Evolutionary conservation across 805 yeast genomes (phyloP).

Genomic region (Kockiozyma suomiensis): DNA sequence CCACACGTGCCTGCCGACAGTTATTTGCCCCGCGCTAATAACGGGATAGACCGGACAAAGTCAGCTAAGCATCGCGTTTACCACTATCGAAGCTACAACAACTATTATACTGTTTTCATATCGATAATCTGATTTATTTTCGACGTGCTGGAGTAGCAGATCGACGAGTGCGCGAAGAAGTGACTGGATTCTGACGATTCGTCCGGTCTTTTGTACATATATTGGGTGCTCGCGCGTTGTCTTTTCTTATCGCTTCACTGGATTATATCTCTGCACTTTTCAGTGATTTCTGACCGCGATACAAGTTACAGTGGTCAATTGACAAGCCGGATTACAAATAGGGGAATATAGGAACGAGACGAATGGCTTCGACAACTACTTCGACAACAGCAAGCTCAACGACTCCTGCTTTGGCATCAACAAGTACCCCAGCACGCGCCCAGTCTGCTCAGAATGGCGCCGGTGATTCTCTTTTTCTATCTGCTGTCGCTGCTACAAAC

Average conservation of each 20-base stretch:
- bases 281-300: no score
- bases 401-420: background rate
- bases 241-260: background rate
- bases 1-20: conserved; percentile 1
- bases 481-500: conserved; percentile 46
- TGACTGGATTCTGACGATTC: conserved; percentile 7
- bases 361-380: conserved; percentile 10
- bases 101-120: no score
- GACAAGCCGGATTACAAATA: no score
- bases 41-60: background rate
- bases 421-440: background rate
- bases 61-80: background rate
- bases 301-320: no score
- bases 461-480: conserved; percentile 38
- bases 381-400: background rate
- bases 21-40: background rate
- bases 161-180: background rate
- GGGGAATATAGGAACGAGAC: background rate
- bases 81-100: background rate
- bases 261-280: background rate
- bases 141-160: no score
- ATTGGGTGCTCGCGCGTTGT: background rate
- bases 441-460: background rate
- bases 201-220: background rate
- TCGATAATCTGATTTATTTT: no score